These are phyloP conservation scores for Cytospora leucostoma DNA, from an alignment of 2,329 filamentous ascomycete species.

Conservation along the genomic window DNA sequence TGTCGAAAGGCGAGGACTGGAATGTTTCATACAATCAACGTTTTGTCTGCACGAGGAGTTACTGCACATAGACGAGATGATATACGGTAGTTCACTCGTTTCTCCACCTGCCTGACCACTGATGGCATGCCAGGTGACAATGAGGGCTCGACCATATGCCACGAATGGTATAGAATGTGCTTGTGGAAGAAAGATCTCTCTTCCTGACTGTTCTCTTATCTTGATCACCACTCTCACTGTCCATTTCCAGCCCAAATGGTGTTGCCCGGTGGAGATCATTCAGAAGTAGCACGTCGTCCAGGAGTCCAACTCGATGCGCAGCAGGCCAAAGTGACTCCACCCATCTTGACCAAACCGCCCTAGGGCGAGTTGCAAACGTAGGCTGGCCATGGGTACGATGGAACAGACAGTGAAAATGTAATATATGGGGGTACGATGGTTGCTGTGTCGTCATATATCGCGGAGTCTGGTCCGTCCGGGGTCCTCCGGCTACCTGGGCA, in stretches of 20 bases:
- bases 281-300: background rate
- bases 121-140: background rate
- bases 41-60: background rate
- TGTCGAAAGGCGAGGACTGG: background rate
- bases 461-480: background rate
- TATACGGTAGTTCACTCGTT: background rate
- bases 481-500: background rate
- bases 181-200: background rate
- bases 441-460: background rate
- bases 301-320: background rate
- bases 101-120: background rate
- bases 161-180: background rate
- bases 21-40: background rate
- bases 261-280: background rate
- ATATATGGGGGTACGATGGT: background rate
- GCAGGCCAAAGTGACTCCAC: background rate
- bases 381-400: background rate
- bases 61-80: background rate
- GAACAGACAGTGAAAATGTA: background rate
- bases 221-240: background rate
- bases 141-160: background rate
- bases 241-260: background rate
- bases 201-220: background rate
- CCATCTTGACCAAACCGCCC: background rate
- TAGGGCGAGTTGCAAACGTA: background rate